Conservation (phyloP, 768 basidiomycete genomes). For the Guyanaporus albipodus region DNA sequence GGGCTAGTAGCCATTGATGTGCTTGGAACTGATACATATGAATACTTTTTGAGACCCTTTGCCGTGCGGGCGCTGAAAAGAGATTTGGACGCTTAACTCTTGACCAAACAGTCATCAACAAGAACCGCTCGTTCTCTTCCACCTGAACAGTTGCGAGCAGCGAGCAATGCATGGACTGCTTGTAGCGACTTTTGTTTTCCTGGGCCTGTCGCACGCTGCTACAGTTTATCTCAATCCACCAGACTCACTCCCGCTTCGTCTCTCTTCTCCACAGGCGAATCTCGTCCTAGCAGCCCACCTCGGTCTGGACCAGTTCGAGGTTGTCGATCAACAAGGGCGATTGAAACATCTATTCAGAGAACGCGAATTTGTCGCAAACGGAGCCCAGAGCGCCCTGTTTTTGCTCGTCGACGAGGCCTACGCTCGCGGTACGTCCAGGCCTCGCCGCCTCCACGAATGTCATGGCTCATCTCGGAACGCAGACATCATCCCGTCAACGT, state of each 20-base stretch:
- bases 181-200: slow-evolving; percentile 27
- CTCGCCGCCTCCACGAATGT: background rate
- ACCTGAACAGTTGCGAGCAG: background rate
- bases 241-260: slow-evolving; percentile 33
- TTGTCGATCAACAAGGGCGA: slow-evolving; percentile 34
- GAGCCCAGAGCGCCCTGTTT: slow-evolving; percentile 46
- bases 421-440: slow-evolving; percentile 47
- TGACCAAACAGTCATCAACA: slow-evolving; percentile 27
- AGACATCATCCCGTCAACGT: slow-evolving; percentile 57
- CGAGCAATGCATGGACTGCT: slow-evolving; percentile 18
- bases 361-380: slow-evolving; percentile 55
- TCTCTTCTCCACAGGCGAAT: slow-evolving; percentile 53
- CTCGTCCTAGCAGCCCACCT: slow-evolving; percentile 64
- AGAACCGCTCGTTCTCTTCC: background rate
- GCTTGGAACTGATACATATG: too few relatives aligned
- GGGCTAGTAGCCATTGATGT: too few relatives aligned
- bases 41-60: too few relatives aligned
- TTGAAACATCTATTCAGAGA: slow-evolving; percentile 28
- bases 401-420: slow-evolving; percentile 55
- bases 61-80: too few relatives aligned
- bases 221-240: slow-evolving; percentile 58
- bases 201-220: slow-evolving; percentile 45
- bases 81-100: too few relatives aligned
- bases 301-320: slow-evolving; percentile 64
- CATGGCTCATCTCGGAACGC: slow-evolving; percentile 4